Conservation (phyloP, 2,329 filamentous ascomycete species). For the Aspergillus felis region DNA sequence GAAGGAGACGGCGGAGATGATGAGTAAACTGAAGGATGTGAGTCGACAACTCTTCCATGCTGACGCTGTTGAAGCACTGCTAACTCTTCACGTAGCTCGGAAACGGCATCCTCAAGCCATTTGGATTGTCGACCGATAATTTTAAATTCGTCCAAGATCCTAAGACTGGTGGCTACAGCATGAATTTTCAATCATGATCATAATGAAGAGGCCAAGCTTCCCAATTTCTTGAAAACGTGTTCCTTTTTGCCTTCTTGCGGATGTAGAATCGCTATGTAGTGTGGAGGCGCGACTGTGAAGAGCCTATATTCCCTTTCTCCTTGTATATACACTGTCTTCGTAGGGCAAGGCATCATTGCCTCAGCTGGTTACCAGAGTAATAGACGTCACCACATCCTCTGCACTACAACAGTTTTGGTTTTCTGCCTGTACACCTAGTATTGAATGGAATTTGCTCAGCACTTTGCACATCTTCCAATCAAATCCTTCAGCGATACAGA, state of each 20-base stretch:
- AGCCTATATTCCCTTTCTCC: neutral
- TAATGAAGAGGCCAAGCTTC: neutral
- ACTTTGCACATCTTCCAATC: neutral
- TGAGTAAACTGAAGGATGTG: constrained; percentile 86
- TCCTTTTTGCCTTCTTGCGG: neutral
- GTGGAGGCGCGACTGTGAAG: neutral
- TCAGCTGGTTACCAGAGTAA: neutral
- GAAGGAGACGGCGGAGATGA: constrained; percentile 91
- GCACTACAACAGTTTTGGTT: neutral
- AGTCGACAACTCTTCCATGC: constrained; percentile 27
- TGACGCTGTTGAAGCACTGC: neutral
- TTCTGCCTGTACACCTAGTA: neutral
- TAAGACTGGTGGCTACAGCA: constrained; percentile 83
- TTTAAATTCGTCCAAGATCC: constrained; percentile 93
- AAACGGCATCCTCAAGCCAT: constrained; percentile 87
- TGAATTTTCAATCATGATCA: constrained; percentile 65
- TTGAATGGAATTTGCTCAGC: neutral
- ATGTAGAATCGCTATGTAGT: neutral
- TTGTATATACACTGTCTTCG: neutral
- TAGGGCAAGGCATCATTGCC: neutral
- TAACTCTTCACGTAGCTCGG: constrained; percentile 56
- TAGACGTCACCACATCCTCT: neutral
- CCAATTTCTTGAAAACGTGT: neutral
- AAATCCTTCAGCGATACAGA: neutral
- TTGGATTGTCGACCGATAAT: constrained; percentile 89